Evolutionary conservation across 2,329 filamentous ascomycete species (phyloP).

Genomic region (Claviceps spartinae): DNA sequence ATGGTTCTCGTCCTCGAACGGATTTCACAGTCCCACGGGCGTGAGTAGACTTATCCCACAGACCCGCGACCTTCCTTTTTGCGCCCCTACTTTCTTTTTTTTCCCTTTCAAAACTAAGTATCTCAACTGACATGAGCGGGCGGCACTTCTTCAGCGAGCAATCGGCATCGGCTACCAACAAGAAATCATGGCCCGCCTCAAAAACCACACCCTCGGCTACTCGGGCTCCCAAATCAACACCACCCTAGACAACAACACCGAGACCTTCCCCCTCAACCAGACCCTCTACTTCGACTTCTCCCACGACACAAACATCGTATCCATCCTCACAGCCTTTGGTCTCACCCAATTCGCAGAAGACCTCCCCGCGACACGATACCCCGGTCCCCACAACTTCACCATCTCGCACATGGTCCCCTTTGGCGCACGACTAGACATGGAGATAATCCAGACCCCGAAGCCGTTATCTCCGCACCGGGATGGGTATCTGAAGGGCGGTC

Average conservation of each 20-base stretch:
- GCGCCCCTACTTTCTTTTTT: not conserved
- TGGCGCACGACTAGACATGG: slow-evolving; percentile 58
- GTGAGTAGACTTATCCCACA: slow-evolving; percentile 20
- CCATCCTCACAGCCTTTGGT: slow-evolving; percentile 58
- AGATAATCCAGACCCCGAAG: slow-evolving; percentile 54
- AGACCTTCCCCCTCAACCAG: slow-evolving; percentile 63
- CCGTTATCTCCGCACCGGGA: slow-evolving; percentile 44
- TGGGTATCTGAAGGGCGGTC: slow-evolving; percentile 35
- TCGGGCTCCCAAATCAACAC: slow-evolving; percentile 49
- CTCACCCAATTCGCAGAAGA: slow-evolving; percentile 52
- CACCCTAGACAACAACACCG: slow-evolving; percentile 53
- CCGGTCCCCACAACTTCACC: slow-evolving; percentile 46
- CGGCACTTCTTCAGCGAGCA: slow-evolving; percentile 33
- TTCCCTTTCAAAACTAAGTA: not conserved
- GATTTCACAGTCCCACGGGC: slow-evolving; percentile 51
- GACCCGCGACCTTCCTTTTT: no score
- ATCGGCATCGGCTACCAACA: slow-evolving; percentile 63
- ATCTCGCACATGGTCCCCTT: slow-evolving; percentile 59
- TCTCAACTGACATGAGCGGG: not conserved
- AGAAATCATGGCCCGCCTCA: slow-evolving; percentile 57
- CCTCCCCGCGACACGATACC: slow-evolving; percentile 41
- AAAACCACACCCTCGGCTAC: slow-evolving; percentile 50
- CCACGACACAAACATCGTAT: slow-evolving; percentile 62
- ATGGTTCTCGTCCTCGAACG: slow-evolving; percentile 45
- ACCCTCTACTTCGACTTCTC: slow-evolving; percentile 64